These are phyloP conservation scores for Phytophthora vignae DNA, from an alignment of 352 stramenopile species.

Conservation along the genomic window DNA sequence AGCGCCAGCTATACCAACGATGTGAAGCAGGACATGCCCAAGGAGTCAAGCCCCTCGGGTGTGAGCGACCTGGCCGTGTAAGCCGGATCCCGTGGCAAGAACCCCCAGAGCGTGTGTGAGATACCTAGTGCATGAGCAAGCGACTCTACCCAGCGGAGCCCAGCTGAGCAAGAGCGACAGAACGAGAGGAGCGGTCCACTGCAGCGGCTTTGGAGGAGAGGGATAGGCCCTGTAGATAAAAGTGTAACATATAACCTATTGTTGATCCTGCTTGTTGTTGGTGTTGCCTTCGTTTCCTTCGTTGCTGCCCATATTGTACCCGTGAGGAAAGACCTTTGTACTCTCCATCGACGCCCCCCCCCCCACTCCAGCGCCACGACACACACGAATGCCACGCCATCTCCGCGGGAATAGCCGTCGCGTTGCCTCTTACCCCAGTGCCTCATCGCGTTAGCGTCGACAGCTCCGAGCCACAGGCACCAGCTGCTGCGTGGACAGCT, in stretches of 20 bases:
- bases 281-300: neutral
- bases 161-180: conserved; percentile 20
- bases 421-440: neutral
- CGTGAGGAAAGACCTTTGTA: too few relatives aligned
- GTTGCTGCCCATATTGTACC: too few relatives aligned
- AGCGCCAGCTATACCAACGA: conserved; percentile 25
- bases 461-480: conserved; percentile 15
- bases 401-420: conserved; percentile 3
- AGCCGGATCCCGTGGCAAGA: conserved; percentile 8
- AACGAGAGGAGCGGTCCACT: conserved; percentile 10
- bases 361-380: too few relatives aligned
- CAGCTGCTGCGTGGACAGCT: conserved; percentile 38
- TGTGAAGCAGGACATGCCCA: conserved; percentile 44
- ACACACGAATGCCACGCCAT: too few relatives aligned
- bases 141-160: conserved; percentile 24
- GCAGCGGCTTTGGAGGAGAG: conserved; percentile 30
- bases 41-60: conserved; percentile 64
- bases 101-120: conserved; percentile 21
- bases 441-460: conserved; percentile 38
- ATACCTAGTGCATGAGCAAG: conserved; percentile 29
- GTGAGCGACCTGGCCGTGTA: conserved; percentile 64
- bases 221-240: conserved; percentile 39
- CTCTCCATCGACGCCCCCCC: too few relatives aligned
- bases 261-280: conserved; percentile 19
- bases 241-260: conserved; percentile 76